A percentile compares a stretch with the other conserved stretches of the same genome.
Conservation (phyloP, 169 alveolate species). For the Cryptosporidium sp. region DNA sequence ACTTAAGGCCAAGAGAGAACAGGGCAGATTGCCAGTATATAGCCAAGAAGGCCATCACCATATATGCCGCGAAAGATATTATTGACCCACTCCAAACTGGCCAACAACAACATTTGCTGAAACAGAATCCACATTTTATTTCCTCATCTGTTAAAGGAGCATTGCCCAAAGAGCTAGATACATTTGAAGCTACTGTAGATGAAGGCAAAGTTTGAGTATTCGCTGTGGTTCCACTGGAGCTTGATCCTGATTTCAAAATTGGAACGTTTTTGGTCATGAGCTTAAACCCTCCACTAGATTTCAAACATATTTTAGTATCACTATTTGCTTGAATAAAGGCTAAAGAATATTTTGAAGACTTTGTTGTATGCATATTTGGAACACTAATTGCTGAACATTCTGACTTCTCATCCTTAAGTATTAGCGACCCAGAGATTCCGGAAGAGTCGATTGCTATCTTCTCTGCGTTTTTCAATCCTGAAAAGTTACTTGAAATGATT, state of each 20-base stretch:
- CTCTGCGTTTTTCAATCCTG: not conserved
- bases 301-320: conserved; percentile 44
- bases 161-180: not conserved
- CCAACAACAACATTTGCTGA: conserved; percentile 68
- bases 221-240: not conserved
- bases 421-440: conserved; percentile 16
- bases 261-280: conserved; percentile 14
- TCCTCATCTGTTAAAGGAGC: conserved; percentile 50
- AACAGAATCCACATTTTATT: conserved; percentile 67
- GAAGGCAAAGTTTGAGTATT: not conserved
- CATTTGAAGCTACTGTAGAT: not conserved
- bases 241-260: conserved; percentile 11
- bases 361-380: conserved; percentile 44
- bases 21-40: conserved; percentile 72
- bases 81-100: conserved; percentile 76
- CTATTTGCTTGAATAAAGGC: conserved; percentile 66
- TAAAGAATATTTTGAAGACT: conserved; percentile 39
- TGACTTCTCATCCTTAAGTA: conserved; percentile 19
- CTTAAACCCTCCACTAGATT: conserved; percentile 55
- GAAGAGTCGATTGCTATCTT: conserved; percentile 12
- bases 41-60: conserved; percentile 69
- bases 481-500: not conserved
- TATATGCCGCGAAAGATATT: conserved; percentile 54
- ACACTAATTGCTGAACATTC: conserved; percentile 46
- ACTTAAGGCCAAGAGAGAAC: conserved; percentile 76